A percentile compares a stretch with the other conserved stretches of the same genome.
Conservation (phyloP, 257 asterid genomes). For the Thymus quinquecostatus region DNA sequence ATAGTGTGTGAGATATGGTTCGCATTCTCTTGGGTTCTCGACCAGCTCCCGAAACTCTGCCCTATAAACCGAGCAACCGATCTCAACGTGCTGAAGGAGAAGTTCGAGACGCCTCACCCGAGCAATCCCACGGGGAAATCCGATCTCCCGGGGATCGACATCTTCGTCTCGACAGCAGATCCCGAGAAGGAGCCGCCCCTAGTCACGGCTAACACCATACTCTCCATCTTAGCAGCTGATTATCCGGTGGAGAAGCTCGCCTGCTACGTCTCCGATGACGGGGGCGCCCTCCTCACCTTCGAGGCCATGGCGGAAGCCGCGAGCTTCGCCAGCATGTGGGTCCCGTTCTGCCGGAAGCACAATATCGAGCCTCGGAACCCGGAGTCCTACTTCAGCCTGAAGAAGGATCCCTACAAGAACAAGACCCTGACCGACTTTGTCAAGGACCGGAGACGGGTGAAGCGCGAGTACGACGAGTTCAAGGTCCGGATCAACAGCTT, state of each 20-base stretch:
- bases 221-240: conserved; percentile 60
- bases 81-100: conserved; percentile 56
- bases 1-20: conserved; percentile 70
- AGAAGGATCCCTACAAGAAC: conserved; percentile 66
- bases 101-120: conserved; percentile 51
- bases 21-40: conserved; percentile 66
- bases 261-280: conserved; percentile 66
- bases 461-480: conserved; percentile 71
- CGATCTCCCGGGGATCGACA: conserved; percentile 61
- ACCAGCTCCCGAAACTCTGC: conserved; percentile 63
- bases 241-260: conserved; percentile 70
- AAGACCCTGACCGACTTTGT: conserved; percentile 57
- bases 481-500: conserved; percentile 63
- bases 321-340: conserved; percentile 62
- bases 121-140: conserved; percentile 55
- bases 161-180: conserved; percentile 65
- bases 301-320: conserved; percentile 83
- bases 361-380: conserved; percentile 65
- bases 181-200: conserved; percentile 75
- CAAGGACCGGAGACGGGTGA: conserved; percentile 61
- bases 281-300: conserved; percentile 66
- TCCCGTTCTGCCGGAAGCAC: conserved; percentile 71
- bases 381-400: conserved; percentile 51
- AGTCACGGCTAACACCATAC: conserved; percentile 66
- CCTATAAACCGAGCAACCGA: conserved; percentile 67